Evolutionary conservation across 495 filamentous ascomycete genomes (phyloP).

Genomic region (Cenococcum geophilum): DNA sequence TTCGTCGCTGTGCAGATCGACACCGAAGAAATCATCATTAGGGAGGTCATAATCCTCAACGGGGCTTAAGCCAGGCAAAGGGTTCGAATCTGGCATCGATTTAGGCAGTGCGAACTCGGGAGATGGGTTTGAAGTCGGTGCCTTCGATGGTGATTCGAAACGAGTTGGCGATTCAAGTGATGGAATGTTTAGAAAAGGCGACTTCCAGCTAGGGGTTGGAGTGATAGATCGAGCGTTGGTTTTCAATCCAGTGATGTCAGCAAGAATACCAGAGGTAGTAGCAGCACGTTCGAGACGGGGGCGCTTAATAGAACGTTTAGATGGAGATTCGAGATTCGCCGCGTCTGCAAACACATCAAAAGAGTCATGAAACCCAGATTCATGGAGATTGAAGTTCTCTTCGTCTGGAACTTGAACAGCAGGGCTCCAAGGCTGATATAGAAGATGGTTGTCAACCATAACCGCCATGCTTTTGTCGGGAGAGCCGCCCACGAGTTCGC

Average conservation of each 20-base stretch:
- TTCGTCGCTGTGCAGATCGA: slow-evolving; percentile 51
- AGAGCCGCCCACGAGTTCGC: slow-evolving; percentile 74
- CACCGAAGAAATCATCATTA: slow-evolving; percentile 55
- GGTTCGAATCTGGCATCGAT: slow-evolving; percentile 14
- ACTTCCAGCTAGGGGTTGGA: slow-evolving; percentile 19
- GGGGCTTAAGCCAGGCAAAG: slow-evolving; percentile 41
- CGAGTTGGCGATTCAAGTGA: slow-evolving; percentile 27
- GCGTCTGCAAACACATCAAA: slow-evolving; percentile 73
- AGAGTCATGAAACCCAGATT: slow-evolving; percentile 47
- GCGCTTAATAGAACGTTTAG: slow-evolving; percentile 65
- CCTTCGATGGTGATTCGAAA: slow-evolving; percentile 22
- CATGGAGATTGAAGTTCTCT: slow-evolving; percentile 24
- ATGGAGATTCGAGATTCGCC: slow-evolving; percentile 60
- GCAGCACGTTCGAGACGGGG: slow-evolving; percentile 52
- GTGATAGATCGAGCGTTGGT: slow-evolving; percentile 23
- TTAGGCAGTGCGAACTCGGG: slow-evolving; percentile 22
- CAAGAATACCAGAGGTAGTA: slow-evolving; percentile 54
- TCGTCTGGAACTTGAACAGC: slow-evolving; percentile 56
- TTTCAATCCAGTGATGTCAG: slow-evolving; percentile 54
- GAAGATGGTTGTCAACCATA: slow-evolving; percentile 46
- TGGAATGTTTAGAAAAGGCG: slow-evolving; percentile 36
- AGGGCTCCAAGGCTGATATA: slow-evolving; percentile 63
- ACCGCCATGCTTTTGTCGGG: slow-evolving; percentile 67
- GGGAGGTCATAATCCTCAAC: slow-evolving; percentile 43
- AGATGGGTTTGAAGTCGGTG: slow-evolving; percentile 26